Conservation (phyloP, 1,139 yeast genomes). For the Pichia cactophila region DNA sequence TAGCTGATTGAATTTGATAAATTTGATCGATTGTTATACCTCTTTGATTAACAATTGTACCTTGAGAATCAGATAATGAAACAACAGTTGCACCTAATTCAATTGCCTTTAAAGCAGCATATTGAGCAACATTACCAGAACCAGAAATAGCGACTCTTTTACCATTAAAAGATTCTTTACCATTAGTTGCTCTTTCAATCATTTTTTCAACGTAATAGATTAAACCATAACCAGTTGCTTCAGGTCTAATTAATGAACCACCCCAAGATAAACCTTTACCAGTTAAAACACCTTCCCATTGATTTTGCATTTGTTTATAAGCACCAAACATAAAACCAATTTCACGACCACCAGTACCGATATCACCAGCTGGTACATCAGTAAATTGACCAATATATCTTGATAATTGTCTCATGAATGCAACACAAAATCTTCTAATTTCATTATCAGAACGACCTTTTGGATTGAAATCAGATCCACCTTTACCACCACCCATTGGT, state of each 20-base stretch:
- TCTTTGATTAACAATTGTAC: constrained; percentile 64
- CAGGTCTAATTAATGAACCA: constrained; percentile 98
- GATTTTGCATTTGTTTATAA: constrained; percentile 84
- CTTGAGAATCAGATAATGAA: constrained; percentile 91
- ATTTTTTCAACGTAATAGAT: constrained; percentile 96
- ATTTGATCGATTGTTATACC: constrained; percentile 85
- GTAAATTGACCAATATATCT: constrained; percentile 96
- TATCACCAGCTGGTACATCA: constrained; percentile 98
- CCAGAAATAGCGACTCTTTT: constrained; percentile 96
- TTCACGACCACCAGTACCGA: constrained; percentile 91
- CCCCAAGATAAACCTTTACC: constrained; percentile 99
- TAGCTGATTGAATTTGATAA: constrained; percentile 69
- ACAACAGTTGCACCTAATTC: constrained; percentile 95
- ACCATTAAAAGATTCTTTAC: constrained; percentile 83
- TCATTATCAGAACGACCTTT: constrained; percentile 89
- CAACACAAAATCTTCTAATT: constrained; percentile 92
- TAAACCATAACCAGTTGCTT: constrained; percentile 97
- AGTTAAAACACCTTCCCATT: constrained; percentile 95
- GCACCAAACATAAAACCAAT: constrained; percentile 94
- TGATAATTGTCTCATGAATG: constrained; percentile 92
- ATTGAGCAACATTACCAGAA: constrained; percentile 98
- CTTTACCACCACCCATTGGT: constrained; percentile 99
- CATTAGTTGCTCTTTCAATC: constrained; percentile 88
- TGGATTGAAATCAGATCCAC: constrained; percentile 98
- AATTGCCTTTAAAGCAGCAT: constrained; percentile 93